Base-by-base conservation (phyloP, 345 rosid species). In the Cochlearia excelsa region DNA sequence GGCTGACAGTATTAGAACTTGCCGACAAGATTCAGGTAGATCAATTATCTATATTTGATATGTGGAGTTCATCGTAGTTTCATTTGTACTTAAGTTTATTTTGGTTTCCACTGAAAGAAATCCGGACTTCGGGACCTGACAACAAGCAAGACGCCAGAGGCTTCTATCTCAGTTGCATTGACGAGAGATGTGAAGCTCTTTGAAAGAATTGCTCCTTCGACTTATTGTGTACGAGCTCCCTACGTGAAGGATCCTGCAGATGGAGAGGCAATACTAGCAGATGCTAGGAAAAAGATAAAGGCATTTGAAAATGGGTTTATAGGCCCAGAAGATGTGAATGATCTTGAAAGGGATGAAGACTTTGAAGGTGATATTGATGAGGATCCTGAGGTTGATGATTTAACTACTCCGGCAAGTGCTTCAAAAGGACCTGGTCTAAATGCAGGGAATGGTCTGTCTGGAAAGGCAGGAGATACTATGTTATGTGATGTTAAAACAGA, bases 71-170 rank as follows among this genome's bases (percentile, higher is more conserved):
- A 45, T 74, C 3, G 0, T 46, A 8, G 11, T 31, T 51, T 31
- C 6, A 30, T 59, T 46, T 46, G 23, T 16, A 65, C 57, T 31
- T 39, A 45, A 5, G 33, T 47, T 59, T 40, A 11, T 27, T 71
- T 27, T 71, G 56, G 46, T 71, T 39, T 68, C 57, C 64, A 65
- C 45, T 54, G 34, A 8, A 5, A 94, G 99, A 90, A 85, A 90
- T 94, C 99, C 69, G 99, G 97, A 61, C 95, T 94, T 46, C 84
- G 99, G 54, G 97, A 94, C 78, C 79, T 94, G 60, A 77, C 84
- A 63, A 94, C 96, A 29, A 94, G 99, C 86, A 94, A 82, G 86
- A 94, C 97, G 8, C 99, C 99, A 6, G 99, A 94, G 81, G 99
- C 99, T 55, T 94, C 99, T 39, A 94, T 94, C 59, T 94, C 99